phyloP scores from a whole-genome alignment of 2,329 filamentous ascomycete species.

The Tolypocladium cylindrosporum region DNA sequence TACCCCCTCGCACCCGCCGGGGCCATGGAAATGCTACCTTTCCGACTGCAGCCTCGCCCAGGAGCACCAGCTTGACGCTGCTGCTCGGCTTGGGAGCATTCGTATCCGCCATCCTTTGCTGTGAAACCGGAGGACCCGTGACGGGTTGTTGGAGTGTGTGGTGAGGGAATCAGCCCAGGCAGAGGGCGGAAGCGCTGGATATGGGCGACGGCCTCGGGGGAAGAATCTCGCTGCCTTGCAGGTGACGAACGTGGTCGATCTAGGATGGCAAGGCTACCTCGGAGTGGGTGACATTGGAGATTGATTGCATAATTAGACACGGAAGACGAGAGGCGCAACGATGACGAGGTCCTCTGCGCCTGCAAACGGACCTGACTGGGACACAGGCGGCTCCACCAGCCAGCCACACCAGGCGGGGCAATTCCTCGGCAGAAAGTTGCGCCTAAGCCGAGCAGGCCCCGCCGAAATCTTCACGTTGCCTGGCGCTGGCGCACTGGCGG shows the following conservation, averaged over 20 bases:
- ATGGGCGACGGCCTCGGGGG: neutral
- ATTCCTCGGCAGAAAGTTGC: conserved; percentile 7
- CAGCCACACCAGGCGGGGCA: neutral
- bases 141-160: neutral
- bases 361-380: neutral
- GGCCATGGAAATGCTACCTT: conserved; percentile 52
- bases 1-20: conserved; percentile 4
- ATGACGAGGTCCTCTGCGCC: conserved; percentile 13
- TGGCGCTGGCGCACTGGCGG: conserved; percentile 4
- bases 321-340: conserved; percentile 13
- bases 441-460: conserved; percentile 6
- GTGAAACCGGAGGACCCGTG: neutral
- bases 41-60: conserved; percentile 95
- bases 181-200: neutral
- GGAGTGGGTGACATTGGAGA: conserved; percentile 1
- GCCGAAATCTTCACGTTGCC: conserved; percentile 4
- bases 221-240: neutral
- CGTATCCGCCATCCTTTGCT: conserved; percentile 26
- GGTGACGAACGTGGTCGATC: neutral
- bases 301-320: conserved; percentile 1
- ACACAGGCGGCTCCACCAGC: neutral
- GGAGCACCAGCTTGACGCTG: conserved; percentile 97
- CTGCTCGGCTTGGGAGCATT: conserved; percentile 87
- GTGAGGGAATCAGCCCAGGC: neutral
- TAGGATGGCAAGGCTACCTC: conserved; percentile 1